Conservation (phyloP, 768 basidiomycete genomes). For the button mushroom (Agaricus bisporus) region DNA sequence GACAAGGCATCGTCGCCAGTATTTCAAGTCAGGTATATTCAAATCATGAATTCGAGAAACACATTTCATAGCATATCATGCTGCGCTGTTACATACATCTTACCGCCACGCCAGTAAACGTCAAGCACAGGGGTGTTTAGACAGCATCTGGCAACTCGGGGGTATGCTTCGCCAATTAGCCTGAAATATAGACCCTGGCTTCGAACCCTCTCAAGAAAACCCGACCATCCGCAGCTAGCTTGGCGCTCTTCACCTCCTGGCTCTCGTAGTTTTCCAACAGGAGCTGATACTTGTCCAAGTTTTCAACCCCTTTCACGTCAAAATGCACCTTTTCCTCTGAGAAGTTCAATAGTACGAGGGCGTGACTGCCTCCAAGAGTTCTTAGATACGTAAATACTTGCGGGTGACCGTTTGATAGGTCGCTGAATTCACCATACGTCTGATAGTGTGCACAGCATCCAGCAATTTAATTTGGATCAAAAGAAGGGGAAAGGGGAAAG, state of each 20-base stretch:
- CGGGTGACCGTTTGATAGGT: slow-evolving; percentile 39
- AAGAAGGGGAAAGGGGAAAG: background rate
- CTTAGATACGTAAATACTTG: slow-evolving; percentile 52
- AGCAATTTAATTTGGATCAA: no score
- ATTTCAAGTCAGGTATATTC: no score
- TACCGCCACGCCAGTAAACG: no score
- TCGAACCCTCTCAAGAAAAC: slow-evolving; percentile 25
- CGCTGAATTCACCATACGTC: slow-evolving; percentile 58
- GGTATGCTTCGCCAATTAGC: background rate
- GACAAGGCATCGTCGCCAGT: no score
- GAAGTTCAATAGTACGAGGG: slow-evolving; percentile 48
- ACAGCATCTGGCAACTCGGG: background rate
- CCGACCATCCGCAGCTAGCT: background rate
- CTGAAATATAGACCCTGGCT: slow-evolving; percentile 24
- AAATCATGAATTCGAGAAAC: no score
- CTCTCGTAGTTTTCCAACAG: slow-evolving; percentile 26
- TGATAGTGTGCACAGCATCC: slow-evolving; percentile 14
- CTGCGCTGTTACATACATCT: no score
- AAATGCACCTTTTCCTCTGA: slow-evolving; percentile 20
- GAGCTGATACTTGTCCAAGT: slow-evolving; percentile 11
- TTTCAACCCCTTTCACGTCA: slow-evolving; percentile 8
- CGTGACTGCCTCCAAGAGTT: slow-evolving; percentile 24
- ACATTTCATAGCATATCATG: no score
- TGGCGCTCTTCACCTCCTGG: background rate
- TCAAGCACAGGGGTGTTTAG: no score